Base-by-base conservation (phyloP, 1,139 yeast genomes). In the Kazachstania sp. region DNA sequence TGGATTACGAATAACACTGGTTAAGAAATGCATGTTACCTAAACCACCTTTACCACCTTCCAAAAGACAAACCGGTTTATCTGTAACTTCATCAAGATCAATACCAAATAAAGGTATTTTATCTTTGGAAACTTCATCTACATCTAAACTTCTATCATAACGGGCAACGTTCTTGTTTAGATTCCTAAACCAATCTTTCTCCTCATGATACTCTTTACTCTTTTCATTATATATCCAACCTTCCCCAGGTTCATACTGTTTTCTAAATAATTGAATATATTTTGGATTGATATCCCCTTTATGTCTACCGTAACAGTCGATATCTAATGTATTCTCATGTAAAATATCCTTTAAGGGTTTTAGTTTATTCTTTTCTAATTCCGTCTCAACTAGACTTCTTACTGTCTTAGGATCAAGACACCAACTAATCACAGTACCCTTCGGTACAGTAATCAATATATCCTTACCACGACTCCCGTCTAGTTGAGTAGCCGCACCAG, bases 1-100 rank as follows among this genome's bases (percentile, higher is more conserved):
- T 5, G 98, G 98, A 60, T 88, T 90, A 49, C 97, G 77, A 46
- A 92, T 81, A 47, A 81, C 79, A 45, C 83, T 75, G 1, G 97
- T 87, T 45, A 86, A 71, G 60, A 92, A 92, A 63, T 90, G 96
- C 92, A 88, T 87, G 64, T 92, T 92, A 1, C 98, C 98, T 72
- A 90, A 74, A 0, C 98, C 98, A 28, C 97, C 97, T 55, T 73
- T 71, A 5, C 98, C 98, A 39, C 98, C 98, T 56, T 77, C 75
- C 41, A 90, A 59, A 20, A 92, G 60, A 40, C 86, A 69, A 13
- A 81, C 63, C 1, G 97, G 95, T 34, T 74, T 75, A 4, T 71
- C 71, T 0, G 87, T 79, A 0, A 88, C 82, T 48, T 71, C 67
- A 44, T 74, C 71, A 46, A 92, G 71, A 64, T 92, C 98, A 37